Conservation (phyloP, 108 stramenopile genomes). For the Nitzschia inconspicua region DNA sequence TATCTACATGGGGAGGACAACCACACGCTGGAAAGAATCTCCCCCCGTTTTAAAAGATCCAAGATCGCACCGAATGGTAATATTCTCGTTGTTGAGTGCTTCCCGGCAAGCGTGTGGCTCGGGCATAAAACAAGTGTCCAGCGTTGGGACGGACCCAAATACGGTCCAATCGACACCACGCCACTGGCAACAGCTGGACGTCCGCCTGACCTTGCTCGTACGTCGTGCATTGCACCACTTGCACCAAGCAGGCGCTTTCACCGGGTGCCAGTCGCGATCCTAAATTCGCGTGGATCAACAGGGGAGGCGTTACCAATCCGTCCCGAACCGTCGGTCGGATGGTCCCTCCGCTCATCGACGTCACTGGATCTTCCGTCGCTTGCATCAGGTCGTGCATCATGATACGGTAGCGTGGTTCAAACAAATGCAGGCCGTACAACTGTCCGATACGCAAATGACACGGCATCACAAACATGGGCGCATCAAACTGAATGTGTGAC, state of each 20-base stretch:
- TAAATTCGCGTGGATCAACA: conserved; percentile 51
- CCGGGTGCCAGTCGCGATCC: conserved; percentile 23
- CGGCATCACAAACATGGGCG: conserved; percentile 69
- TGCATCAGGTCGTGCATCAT: conserved; percentile 56
- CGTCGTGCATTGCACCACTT: conserved; percentile 39
- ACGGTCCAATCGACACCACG: conserved; percentile 53
- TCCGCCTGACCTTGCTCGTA: conserved; percentile 59
- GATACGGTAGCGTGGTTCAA: conserved; percentile 76
- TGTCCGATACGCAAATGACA: conserved; percentile 35
- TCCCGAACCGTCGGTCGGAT: conserved; percentile 21
- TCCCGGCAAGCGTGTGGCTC: conserved; percentile 11
- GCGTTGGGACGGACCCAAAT: conserved; percentile 45
- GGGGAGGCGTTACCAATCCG: conserved; percentile 22
- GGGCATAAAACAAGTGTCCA: conserved; percentile 52
- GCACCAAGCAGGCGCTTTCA: conserved; percentile 54
- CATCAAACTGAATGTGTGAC: conserved; percentile 42
- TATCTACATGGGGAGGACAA: too few species aligned
- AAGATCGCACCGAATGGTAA: background rate
- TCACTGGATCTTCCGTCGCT: conserved; percentile 27
- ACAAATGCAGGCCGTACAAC: conserved; percentile 62
- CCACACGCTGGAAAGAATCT: too few species aligned
- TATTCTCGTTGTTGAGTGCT: background rate
- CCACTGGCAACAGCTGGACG: conserved; percentile 46
- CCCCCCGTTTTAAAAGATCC: background rate
- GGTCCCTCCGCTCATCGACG: conserved; percentile 36